Conservation (phyloP, 2,329 filamentous ascomycete genomes). For the Fusarium abutilonis region DNA sequence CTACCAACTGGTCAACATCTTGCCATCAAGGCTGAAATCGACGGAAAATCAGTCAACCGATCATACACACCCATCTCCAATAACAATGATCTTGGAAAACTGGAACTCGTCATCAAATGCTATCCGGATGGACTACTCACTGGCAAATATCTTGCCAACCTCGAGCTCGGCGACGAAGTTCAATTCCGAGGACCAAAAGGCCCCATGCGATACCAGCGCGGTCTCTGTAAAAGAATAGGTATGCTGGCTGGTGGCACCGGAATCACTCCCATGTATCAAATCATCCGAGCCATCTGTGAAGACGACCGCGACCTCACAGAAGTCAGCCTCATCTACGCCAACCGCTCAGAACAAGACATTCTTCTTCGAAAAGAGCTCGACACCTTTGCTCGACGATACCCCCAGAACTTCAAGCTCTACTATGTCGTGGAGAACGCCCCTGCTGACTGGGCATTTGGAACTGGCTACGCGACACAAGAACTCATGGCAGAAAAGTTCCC, state of each 20-base stretch:
- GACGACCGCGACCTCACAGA: slow-evolving; percentile 66
- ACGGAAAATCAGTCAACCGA: slow-evolving; percentile 57
- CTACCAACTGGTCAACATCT: slow-evolving; percentile 68
- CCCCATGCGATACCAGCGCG: slow-evolving; percentile 61
- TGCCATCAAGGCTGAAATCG: slow-evolving; percentile 59
- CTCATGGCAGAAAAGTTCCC: slow-evolving; percentile 62
- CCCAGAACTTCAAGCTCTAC: slow-evolving; percentile 63
- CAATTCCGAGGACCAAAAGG: slow-evolving; percentile 66
- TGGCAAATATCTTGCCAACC: slow-evolving; percentile 57
- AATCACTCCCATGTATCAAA: slow-evolving; percentile 56
- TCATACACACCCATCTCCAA: slow-evolving; percentile 66
- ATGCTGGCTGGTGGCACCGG: slow-evolving; percentile 63
- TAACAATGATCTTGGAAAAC: slow-evolving; percentile 58
- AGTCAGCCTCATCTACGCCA: slow-evolving; percentile 68
- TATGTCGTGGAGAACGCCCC: slow-evolving; percentile 64
- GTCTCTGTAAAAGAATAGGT: slow-evolving; percentile 57
- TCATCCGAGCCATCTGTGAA: slow-evolving; percentile 71
- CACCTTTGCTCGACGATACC: slow-evolving; percentile 59
- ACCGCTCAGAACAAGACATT: slow-evolving; percentile 67
- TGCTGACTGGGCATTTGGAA: slow-evolving; percentile 58
- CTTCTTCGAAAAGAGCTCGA: slow-evolving; percentile 67
- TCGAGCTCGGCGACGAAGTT: slow-evolving; percentile 60
- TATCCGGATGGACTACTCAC: slow-evolving; percentile 64
- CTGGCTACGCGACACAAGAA: slow-evolving; percentile 62
- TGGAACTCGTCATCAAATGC: slow-evolving; percentile 62